Conservation (phyloP, 768 basidiomycete genomes). For the Auriculariales sp. region DNA sequence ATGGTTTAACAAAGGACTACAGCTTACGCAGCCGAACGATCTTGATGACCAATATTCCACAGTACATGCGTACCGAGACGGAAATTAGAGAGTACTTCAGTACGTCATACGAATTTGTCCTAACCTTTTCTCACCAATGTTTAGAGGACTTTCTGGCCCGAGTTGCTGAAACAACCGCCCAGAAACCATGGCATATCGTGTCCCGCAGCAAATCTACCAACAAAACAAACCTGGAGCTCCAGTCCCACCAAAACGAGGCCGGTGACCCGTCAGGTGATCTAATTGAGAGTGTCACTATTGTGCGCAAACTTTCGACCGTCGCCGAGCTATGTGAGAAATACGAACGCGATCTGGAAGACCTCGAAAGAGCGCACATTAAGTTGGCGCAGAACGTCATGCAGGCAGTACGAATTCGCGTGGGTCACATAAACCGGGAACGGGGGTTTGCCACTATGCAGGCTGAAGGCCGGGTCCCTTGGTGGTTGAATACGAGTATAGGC, state of each 20-base stretch:
- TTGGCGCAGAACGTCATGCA: neutral
- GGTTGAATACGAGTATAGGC: neutral
- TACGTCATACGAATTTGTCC: neutral
- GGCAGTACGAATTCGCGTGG: neutral
- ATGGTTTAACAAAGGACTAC: neutral
- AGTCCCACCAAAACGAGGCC: too few relatives aligned
- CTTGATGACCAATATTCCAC: neutral
- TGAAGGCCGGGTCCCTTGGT: neutral
- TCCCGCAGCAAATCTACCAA: too few relatives aligned
- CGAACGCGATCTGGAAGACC: neutral
- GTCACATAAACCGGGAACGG: neutral
- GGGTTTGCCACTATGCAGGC: neutral
- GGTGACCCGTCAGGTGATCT: too few relatives aligned
- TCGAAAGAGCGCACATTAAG: neutral
- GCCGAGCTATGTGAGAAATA: neutral
- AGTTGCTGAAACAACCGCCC: too few relatives aligned
- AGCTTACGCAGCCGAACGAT: neutral
- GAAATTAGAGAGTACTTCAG: neutral
- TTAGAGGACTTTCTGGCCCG: neutral
- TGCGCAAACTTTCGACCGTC: neutral
- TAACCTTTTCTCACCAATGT: neutral
- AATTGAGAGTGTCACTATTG: neutral
- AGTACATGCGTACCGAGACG: neutral
- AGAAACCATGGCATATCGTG: too few relatives aligned
- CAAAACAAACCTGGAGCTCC: too few relatives aligned